Evolutionary conservation across 23 red algal species (phyloP), one percentile per base, ranked within the genome.

Genomic region (Porphyridium purpureum): DNA sequence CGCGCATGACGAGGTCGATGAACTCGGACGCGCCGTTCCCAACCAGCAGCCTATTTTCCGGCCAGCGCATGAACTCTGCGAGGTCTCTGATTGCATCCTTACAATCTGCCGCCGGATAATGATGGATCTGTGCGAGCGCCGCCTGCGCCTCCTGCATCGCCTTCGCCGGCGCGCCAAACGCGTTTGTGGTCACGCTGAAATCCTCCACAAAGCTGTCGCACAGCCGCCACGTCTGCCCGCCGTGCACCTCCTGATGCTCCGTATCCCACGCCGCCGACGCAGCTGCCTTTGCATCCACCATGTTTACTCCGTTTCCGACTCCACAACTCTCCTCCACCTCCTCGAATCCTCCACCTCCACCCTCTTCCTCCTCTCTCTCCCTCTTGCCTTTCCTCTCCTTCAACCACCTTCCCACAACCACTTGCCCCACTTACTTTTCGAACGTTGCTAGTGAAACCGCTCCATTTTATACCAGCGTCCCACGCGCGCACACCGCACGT

Each of bases 21-120:
- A 94, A 84, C 59, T 98, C 90, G 7, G 76, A 84, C 4, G 90
- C 90, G 35, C 90, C 90, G 50, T 98, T 98, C n/a, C 90, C 90
- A 1, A 98, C 41, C 9, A 98, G 72, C 24, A 98, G 50, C 53
- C 69, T 66, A 1, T 63, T 41, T 5, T 35, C 30, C 5, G 80
- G 80, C 52, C 66, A 98, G 9, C 67, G 5, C 1, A 31, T 73
- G 27, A 98, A 60, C 20, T 40, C 46, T 47, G 73, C 60, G 3
- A 98, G 33, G 0, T 60, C 71, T 21, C 53, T 31, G 1, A 69
- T 14, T 4, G 90, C 73, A 6, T 76, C 62, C 5, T 21, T 72
- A 46, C 62, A 69, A 55, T 98, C 90, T 7, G 80, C 80, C 11
- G 79, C 35, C 2, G 90, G 90, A 49, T 98, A 98, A 46, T 98